Evolutionary conservation across 495 filamentous ascomycete genomes (phyloP), one percentile per base, ranked within the genome.

Genomic region (Parmelia sp.): DNA sequence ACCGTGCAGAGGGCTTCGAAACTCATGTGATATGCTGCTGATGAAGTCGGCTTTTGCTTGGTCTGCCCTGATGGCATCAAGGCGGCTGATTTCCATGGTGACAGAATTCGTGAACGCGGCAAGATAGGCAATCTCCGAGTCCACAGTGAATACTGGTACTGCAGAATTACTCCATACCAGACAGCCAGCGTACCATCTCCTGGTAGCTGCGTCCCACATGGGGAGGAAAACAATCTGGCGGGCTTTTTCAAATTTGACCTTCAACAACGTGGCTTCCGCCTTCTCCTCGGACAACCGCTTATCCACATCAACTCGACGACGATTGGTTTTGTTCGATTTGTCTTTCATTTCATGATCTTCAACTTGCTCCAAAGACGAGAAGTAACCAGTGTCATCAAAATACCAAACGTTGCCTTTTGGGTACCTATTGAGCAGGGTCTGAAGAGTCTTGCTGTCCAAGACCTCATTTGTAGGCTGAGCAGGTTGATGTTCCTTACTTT

Each of bases 51-150:
- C 82, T 69, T 92, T 92, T 62, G 83, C 82, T 37, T 78, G 79
- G 68, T 86, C 83, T 14, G 84, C 83, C 53, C 77, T 78, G 33
- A 83, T 77, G 3, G 81, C 82, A 70, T 84, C 77, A 14, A 90
- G 73, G 23, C 86, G 83, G 27, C 81, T 83, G 21, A 42, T 42
- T 23, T 58, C 49, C 7, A 29, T 8, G 21, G 42, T 45, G 19
- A 45, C 21, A 9, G 42, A 45, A 9, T 45, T 45, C 8, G 42
- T 45, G 10, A 45, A 45, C 2, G 42, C 42, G 2, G 42, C 21
- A 23, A 45, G 42, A 9, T 45, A 45, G 6, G 42, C 42, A 23
- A 45, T 45, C 9, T 45, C 42, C 21, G 42, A 45, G 42, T 45
- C 21, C 3, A 45, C 42, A 23, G 42, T 45, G 42, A 45, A 45